Conservation (phyloP, 495 filamentous ascomycete genomes). For the Aspergillus mulundensis region DNA sequence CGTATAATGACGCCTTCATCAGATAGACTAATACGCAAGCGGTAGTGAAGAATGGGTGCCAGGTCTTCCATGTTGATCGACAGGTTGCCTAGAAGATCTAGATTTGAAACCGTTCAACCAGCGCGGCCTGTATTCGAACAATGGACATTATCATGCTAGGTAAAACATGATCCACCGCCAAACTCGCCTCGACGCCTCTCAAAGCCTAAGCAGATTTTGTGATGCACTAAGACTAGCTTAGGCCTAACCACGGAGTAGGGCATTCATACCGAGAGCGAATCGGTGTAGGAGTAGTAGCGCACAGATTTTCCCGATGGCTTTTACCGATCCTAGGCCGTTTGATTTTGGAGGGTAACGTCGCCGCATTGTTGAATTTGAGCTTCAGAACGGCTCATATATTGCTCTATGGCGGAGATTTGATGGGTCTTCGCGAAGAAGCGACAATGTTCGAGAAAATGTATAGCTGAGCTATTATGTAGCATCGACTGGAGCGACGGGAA, state of each 20-base stretch:
- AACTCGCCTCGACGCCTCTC: conserved; percentile 6
- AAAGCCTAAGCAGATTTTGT: neutral
- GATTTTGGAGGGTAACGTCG: neutral
- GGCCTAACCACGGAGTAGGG: neutral
- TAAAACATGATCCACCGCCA: neutral
- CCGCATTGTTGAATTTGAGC: neutral
- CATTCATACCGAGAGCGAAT: neutral
- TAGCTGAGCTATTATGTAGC: neutral
- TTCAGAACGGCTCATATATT: neutral
- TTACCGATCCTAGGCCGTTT: neutral
- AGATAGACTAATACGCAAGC: too few species aligned
- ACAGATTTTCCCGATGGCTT: neutral
- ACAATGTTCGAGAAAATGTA: conserved; percentile 1
- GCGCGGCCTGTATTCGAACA: neutral
- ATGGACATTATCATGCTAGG: neutral
- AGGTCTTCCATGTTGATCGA: neutral
- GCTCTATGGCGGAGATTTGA: neutral
- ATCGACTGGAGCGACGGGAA: neutral
- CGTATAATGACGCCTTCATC: too few species aligned
- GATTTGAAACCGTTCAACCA: neutral
- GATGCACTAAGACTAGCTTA: neutral
- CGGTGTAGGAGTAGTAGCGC: neutral
- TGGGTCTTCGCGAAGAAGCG: neutral
- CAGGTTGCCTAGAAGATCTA: neutral
- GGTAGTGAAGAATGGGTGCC: too few species aligned